Percentiles rank a stretch among this genome's conserved stretches.
phyloP scores from a whole-genome alignment of 768 basidiomycete species.

The Mycena sanguinolenta region DNA sequence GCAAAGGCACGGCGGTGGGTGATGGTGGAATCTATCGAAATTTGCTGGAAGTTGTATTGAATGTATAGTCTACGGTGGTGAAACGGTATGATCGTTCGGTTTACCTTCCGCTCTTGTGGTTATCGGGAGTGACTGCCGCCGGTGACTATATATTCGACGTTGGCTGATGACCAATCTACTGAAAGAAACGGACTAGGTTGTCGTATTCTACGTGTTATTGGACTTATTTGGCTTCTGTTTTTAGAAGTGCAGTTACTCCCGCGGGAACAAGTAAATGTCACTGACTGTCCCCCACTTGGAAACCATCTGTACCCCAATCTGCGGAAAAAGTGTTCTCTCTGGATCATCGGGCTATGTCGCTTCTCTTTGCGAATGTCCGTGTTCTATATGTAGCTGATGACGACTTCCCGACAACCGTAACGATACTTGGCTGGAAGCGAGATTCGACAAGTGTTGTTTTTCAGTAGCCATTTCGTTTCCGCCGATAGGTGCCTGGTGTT shows the following conservation, averaged over 20 bases:
- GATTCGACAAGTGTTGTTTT: too few species aligned
- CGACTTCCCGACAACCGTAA: conserved; percentile 18
- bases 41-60: conserved; percentile 38
- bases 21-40: conserved; percentile 38
- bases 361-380: too few species aligned
- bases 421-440: neutral
- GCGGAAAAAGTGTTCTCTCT: neutral
- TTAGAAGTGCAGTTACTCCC: neutral
- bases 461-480: too few species aligned
- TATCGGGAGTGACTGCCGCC: neutral
- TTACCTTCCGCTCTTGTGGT: too few species aligned
- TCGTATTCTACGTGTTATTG: too few species aligned
- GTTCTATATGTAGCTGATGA: neutral
- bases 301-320: neutral
- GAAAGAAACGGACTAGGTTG: neutral
- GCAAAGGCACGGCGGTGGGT: conserved; percentile 26
- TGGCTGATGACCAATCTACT: neutral
- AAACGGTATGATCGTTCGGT: neutral
- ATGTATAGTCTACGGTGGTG: conserved; percentile 4
- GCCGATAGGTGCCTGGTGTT: too few species aligned
- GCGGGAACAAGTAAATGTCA: neutral
- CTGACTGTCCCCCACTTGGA: neutral
- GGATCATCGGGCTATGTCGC: conserved; percentile 14
- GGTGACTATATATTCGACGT: neutral
- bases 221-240: too few species aligned